Percentiles rank a stretch among this genome's conserved stretches.
phyloP scores from a whole-genome alignment of 192 early-diverging fungal genomes.

The Polychytrium aggregatum region DNA sequence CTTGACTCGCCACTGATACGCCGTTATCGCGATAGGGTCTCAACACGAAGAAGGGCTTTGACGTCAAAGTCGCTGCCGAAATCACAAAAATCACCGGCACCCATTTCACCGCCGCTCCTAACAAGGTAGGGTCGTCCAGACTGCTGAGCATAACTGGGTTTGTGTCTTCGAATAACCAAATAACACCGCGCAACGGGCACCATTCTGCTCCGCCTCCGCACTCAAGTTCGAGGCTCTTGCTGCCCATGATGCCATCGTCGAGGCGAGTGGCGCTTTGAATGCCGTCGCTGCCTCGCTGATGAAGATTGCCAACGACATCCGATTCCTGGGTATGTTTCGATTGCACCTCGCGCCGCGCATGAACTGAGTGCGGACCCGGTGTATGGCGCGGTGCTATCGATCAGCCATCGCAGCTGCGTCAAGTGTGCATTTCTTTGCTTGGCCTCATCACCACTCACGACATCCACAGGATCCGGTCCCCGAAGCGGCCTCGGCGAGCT shows the following conservation, averaged over 20 bases:
- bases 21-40: too few relatives aligned
- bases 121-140: slow-evolving; percentile 78
- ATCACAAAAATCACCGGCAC: slow-evolving; percentile 81
- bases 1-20: too few relatives aligned
- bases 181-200: background rate
- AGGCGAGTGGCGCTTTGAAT: slow-evolving; percentile 91
- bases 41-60: slow-evolving; percentile 91
- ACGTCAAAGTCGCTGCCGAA: slow-evolving; percentile 75
- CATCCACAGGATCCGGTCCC: slow-evolving; percentile 63
- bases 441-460: too few relatives aligned
- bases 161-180: background rate
- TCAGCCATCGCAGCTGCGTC: too few relatives aligned
- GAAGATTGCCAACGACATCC: slow-evolving; percentile 99
- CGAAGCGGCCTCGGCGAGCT: slow-evolving; percentile 97
- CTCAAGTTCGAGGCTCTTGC: slow-evolving; percentile 90
- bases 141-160: background rate
- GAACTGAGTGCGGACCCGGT: too few relatives aligned
- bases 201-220: background rate
- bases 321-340: slow-evolving; percentile 52
- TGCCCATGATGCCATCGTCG: slow-evolving; percentile 96
- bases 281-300: slow-evolving; percentile 88
- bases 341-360: too few relatives aligned
- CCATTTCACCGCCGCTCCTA: slow-evolving; percentile 90
- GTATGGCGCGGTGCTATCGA: too few relatives aligned
- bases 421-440: too few relatives aligned